Evolutionary conservation across 2,329 filamentous ascomycete genomes (phyloP).

Genomic region (Diaporthe longicolla): DNA sequence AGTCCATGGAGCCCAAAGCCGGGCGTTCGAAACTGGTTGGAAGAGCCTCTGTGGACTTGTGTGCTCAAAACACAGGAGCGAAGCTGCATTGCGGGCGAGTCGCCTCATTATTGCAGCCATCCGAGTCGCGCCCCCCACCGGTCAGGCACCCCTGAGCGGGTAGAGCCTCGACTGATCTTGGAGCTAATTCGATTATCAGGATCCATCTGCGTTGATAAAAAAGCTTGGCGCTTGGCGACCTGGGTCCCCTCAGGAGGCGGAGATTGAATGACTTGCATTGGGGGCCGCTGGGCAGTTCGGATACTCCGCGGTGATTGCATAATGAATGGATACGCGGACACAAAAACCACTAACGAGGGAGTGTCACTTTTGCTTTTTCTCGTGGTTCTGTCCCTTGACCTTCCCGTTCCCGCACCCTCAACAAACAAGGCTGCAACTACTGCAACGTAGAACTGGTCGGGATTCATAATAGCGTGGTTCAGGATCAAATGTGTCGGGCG

Average conservation of each 20-base stretch:
- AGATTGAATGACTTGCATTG: conserved; percentile 35
- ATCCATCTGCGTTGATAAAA: conserved; percentile 32
- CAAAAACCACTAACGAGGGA: not conserved
- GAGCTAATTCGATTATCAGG: conserved; percentile 40
- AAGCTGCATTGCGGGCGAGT: not conserved
- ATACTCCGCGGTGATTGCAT: conserved; percentile 29
- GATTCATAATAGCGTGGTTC: conserved; percentile 8
- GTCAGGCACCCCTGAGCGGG: conserved; percentile 36
- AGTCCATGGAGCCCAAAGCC: too few species aligned
- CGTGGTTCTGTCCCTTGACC: not conserved
- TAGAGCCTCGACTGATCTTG: conserved; percentile 39
- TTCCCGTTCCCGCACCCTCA: not conserved
- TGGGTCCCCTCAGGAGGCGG: conserved; percentile 28
- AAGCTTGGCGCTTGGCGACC: conserved; percentile 25
- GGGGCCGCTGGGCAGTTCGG: conserved; percentile 21
- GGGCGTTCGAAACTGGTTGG: not conserved
- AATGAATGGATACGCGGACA: conserved; percentile 23
- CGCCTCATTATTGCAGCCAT: not conserved
- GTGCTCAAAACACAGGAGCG: not conserved
- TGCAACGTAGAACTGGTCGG: not conserved
- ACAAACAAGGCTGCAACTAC: conserved; percentile 4
- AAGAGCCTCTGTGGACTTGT: not conserved
- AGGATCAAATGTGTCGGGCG: conserved; percentile 23
- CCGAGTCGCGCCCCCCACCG: not conserved
- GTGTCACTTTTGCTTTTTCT: conserved; percentile 14